Evolutionary conservation across 2,329 filamentous ascomycete genomes (phyloP).

Genomic region (Pseudomassariella vexata): DNA sequence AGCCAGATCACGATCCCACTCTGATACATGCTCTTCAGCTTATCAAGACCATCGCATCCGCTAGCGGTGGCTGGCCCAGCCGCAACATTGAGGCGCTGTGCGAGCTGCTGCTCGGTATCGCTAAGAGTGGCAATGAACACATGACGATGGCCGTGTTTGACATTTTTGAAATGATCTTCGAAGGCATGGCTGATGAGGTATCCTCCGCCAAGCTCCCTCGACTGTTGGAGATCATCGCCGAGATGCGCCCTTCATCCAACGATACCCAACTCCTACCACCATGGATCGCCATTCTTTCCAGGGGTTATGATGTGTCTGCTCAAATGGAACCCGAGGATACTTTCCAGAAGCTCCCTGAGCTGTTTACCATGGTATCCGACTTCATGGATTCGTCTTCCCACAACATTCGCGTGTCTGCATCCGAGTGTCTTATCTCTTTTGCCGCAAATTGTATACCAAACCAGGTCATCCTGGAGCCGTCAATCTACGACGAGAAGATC

Average conservation of each 20-base stretch:
- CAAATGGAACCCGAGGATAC: conserved; percentile 87
- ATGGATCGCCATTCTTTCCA: conserved; percentile 92
- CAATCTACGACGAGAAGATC: conserved; percentile 86
- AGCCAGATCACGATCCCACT: conserved; percentile 66
- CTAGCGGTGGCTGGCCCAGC: conserved; percentile 91
- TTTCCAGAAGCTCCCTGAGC: conserved; percentile 79
- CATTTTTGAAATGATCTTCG: conserved; percentile 95
- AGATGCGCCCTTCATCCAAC: conserved; percentile 84
- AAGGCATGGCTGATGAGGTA: conserved; percentile 78
- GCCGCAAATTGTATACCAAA: conserved; percentile 83
- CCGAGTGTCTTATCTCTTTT: conserved; percentile 91
- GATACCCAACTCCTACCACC: conserved; percentile 92
- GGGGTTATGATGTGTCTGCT: conserved; percentile 89
- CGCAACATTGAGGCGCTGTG: conserved; percentile 91
- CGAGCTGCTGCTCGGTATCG: conserved; percentile 82
- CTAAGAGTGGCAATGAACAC: conserved; percentile 86
- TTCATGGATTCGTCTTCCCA: conserved; percentile 85
- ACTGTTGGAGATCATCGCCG: conserved; percentile 84
- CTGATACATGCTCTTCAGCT: conserved; percentile 90
- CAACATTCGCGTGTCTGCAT: conserved; percentile 90
- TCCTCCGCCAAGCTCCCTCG: conserved; percentile 85
- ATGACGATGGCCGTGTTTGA: conserved; percentile 96
- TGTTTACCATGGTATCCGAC: conserved; percentile 73
- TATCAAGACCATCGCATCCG: conserved; percentile 80
- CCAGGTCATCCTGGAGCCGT: conserved; percentile 78